Base-by-base conservation (phyloP, 164 flowering plant species). In the Cinnamomum micranthum region DNA sequence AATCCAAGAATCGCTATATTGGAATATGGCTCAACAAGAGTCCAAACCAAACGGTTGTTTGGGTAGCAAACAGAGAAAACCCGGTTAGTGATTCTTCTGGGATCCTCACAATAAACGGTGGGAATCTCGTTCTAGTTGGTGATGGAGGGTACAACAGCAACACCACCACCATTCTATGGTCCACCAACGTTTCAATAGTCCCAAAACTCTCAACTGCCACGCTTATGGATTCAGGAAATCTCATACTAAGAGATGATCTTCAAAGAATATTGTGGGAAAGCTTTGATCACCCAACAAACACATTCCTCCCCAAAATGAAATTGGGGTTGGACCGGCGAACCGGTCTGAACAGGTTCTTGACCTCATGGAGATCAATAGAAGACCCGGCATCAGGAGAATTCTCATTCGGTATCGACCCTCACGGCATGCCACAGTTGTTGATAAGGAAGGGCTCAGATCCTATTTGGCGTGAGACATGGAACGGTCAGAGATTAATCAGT, bases 21-120 rank as follows among this genome's bases (percentile, higher is more conserved):
- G 81, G 81, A 9, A 79, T 79, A 22, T 76, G 81, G 77, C 74
- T 50, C 70, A 74, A 76, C 75, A 73, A 79, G 13, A 70, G 80
- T 14, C 68, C 68, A 24, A 50, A n/a, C 25, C n/a, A 41, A 1
- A 77, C 83, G 0, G 74, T 75, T 6, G 85, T 88, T 1, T 90
- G 94, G 91, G 88, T 88, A 1, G 91, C 94, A 10, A 90, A 88
- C 83, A 78, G 90, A 77, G 82, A 83, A 79, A 64, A 6, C 68
- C 90, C 94, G 59, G 27, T 88, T 22, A 70, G 71, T 0, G 80
- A 83, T 64, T 77, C 81, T n/a, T 72, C 89, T 0, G 84, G 81
- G 17, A 55, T 23, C 17, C 33, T 87, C 22, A 78, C 68, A 27
- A 71, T 87, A 17, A 63, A 58, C 12, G 72, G 74, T 24, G 86